Evolutionary conservation across 202 grass and related monocot species (phyloP).

Genomic region (Eragrostis tef): DNA sequence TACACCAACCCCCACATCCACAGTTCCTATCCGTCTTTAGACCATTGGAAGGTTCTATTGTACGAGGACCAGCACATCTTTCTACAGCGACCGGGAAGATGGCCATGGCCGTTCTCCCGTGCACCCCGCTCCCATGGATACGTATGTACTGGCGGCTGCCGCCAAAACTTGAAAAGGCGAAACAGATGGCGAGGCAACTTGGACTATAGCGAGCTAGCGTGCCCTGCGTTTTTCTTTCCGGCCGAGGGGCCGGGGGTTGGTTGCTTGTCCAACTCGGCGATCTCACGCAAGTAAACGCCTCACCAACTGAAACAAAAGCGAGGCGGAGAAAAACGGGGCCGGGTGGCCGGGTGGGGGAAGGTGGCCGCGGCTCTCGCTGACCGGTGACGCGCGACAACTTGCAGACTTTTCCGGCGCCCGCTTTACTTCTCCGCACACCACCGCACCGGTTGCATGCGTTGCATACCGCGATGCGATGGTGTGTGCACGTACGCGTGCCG

Average conservation of each 20-base stretch:
- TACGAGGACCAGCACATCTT: not conserved
- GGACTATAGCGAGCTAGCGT: slow-evolving; percentile 5
- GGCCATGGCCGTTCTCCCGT: not conserved
- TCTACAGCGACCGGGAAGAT: not conserved
- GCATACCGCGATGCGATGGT: not conserved
- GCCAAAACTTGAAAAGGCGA: not conserved
- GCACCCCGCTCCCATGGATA: not conserved
- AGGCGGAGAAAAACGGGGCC: slow-evolving; percentile 23
- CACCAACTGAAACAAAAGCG: slow-evolving; percentile 57
- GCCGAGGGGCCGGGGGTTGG: slow-evolving; percentile 1
- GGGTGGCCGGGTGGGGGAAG: not conserved
- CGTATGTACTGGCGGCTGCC: not conserved
- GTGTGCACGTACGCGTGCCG: not conserved
- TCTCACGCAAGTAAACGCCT: slow-evolving; percentile 46
- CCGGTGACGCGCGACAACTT: not conserved
- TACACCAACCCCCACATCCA: slow-evolving; percentile 43
- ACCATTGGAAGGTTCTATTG: slow-evolving; percentile 19
- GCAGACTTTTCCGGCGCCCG: slow-evolving; percentile 28
- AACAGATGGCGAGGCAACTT: slow-evolving; percentile 7
- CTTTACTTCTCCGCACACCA: not conserved
- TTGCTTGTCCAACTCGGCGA: slow-evolving; percentile 52
- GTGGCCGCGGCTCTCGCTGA: slow-evolving; percentile 23
- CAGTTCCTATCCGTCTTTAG: not conserved
- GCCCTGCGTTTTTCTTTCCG: slow-evolving; percentile 16
- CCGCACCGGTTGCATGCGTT: not conserved